A percentile compares a stretch with the other conserved stretches of the same genome.
Conservation (phyloP, 768 basidiomycete species). For the Serendipita sp. region DNA sequence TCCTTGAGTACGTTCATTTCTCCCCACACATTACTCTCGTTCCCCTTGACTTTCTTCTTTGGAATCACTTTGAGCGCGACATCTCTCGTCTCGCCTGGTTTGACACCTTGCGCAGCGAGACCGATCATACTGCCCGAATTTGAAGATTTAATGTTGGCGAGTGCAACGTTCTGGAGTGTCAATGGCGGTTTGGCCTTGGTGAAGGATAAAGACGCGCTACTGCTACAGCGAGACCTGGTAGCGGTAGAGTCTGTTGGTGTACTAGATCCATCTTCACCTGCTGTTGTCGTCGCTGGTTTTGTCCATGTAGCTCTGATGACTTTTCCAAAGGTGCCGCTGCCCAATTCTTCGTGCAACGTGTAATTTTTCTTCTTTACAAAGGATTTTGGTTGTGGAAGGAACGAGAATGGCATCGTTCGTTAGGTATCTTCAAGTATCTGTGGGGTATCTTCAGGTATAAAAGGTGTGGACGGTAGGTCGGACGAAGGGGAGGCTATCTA, state of each 20-base stretch:
- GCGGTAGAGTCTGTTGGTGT: not conserved
- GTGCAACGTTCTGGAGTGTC: conserved; percentile 7
- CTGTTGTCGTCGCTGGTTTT: conserved; percentile 12
- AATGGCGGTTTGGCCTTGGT: not conserved
- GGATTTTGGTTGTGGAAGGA: conserved; percentile 71
- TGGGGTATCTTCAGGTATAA: no score
- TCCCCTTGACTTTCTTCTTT: conserved; percentile 90
- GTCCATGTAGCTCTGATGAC: conserved; percentile 49
- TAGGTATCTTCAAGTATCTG: no score
- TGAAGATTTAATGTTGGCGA: not conserved
- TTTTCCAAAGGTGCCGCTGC: conserved; percentile 78
- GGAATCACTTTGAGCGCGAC: conserved; percentile 82
- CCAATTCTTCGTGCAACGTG: conserved; percentile 53
- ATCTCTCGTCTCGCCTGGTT: conserved; percentile 22
- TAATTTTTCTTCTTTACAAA: conserved; percentile 77
- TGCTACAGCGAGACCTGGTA: not conserved
- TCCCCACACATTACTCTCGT: conserved; percentile 72
- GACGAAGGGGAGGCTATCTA: no score
- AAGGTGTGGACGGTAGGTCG: no score
- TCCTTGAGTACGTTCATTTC: conserved; percentile 91
- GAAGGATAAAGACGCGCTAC: no score
- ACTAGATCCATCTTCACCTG: not conserved
- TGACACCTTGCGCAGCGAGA: not conserved
- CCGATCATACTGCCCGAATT: not conserved
- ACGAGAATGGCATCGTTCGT: not conserved